phyloP scores from a whole-genome alignment of 73 alveolate genomes.

The Durusdinium trenchii region DNA sequence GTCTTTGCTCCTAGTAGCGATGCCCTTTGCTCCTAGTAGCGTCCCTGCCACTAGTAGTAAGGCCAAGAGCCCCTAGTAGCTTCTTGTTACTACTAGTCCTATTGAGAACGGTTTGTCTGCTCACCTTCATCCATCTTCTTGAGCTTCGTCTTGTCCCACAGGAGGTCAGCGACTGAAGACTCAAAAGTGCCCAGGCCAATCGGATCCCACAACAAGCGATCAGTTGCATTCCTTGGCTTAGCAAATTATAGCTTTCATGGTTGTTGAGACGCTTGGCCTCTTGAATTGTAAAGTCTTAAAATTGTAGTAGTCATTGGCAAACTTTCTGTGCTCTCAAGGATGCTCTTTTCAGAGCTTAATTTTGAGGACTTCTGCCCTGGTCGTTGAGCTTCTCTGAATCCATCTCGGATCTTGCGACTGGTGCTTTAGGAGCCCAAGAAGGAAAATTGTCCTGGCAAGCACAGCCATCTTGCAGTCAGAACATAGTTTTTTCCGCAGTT shows the following conservation, averaged over 20 bases:
- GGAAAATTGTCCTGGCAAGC: constrained; percentile 3
- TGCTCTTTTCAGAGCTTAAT: not conserved
- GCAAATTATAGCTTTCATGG: not conserved
- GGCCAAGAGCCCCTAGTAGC: no score
- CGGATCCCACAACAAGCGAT: constrained; percentile 38
- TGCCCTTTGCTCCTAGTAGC: no score
- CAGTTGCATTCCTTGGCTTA: not conserved
- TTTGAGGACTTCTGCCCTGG: no score
- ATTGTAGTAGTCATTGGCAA: not conserved
- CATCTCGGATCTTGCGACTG: not conserved
- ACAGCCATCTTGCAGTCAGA: no score
- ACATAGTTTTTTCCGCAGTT: no score
- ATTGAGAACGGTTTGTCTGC: no score
- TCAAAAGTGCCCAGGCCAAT: constrained; percentile 52
- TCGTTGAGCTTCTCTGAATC: not conserved
- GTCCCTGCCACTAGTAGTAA: no score
- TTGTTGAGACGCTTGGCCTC: no score
- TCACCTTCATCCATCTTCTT: no score
- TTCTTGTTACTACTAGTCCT: no score
- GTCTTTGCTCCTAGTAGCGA: no score
- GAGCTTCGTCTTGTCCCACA: constrained; percentile 22
- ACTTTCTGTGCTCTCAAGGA: not conserved
- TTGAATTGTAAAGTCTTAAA: no score
- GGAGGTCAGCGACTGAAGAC: constrained; percentile 6
- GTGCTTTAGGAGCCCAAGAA: not conserved